Evolutionary conservation across 2,329 filamentous ascomycete species (phyloP).

Genomic region (Sarocladium brachiariae): DNA sequence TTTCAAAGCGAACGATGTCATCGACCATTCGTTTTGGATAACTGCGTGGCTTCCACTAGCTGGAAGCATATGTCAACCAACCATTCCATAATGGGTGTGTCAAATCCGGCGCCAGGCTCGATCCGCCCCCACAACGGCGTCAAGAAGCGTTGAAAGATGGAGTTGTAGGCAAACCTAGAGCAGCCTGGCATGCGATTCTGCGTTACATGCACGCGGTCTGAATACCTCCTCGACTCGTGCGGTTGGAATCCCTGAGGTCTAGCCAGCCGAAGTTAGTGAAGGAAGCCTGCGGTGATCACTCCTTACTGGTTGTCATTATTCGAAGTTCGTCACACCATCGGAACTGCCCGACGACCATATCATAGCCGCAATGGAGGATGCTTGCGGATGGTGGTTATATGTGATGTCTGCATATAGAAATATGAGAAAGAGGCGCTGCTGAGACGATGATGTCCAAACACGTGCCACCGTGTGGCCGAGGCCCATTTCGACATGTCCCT

Average conservation of each 20-base stretch:
- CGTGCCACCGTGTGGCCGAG: neutral
- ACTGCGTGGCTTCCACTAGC: neutral
- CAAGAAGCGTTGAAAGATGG: neutral
- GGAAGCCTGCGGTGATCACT: too few relatives aligned
- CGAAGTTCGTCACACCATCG: neutral
- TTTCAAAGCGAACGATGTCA: too few relatives aligned
- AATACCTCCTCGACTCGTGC: neutral
- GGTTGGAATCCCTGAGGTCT: too few relatives aligned
- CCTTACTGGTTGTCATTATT: neutral
- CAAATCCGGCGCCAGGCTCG: neutral
- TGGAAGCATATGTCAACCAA: neutral
- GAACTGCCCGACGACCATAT: neutral
- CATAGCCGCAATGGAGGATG: neutral
- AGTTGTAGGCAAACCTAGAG: slow-evolving; percentile 3
- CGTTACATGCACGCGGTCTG: neutral
- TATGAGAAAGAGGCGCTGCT: neutral
- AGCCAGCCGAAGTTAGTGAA: too few relatives aligned
- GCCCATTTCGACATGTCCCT: too few relatives aligned
- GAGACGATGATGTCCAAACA: neutral
- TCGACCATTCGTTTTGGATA: too few relatives aligned
- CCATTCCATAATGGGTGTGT: neutral
- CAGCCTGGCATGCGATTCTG: neutral
- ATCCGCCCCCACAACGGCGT: slow-evolving; percentile 2
- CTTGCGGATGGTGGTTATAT: neutral
- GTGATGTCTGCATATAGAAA: neutral